Percentiles rank a stretch among this genome's conserved stretches.
Conservation (phyloP, 2,329 filamentous ascomycete genomes). For the Blastomyces emzantsi region DNA sequence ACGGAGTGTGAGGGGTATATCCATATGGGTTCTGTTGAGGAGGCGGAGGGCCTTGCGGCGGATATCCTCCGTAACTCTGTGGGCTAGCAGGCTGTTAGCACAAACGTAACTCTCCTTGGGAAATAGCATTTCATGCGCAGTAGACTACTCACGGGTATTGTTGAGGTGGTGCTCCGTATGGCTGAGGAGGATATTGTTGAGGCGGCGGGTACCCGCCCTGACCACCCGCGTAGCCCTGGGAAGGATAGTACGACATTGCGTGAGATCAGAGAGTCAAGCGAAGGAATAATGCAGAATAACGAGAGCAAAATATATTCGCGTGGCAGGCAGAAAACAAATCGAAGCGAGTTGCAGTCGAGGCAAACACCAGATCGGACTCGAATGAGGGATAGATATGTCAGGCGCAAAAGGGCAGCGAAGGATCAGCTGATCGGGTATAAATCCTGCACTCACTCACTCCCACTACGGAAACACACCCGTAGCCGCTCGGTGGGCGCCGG, state of each 20-base stretch:
- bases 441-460: not conserved
- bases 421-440: slow-evolving; percentile 3
- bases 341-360: not conserved
- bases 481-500: not conserved
- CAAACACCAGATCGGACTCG: not conserved
- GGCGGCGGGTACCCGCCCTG: slow-evolving; percentile 44
- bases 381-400: not conserved
- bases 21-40: slow-evolving; percentile 31
- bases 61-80: slow-evolving; percentile 13
- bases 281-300: not conserved
- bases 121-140: not conserved
- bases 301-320: not conserved
- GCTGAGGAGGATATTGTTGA: slow-evolving; percentile 33
- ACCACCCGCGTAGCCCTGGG: slow-evolving; percentile 45
- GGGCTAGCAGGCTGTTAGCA: slow-evolving; percentile 7
- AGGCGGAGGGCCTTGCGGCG: slow-evolving; percentile 26
- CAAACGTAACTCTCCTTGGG: not conserved
- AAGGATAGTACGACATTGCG: slow-evolving; percentile 56
- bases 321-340: not conserved
- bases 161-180: slow-evolving; percentile 30
- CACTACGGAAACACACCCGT: not conserved
- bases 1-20: slow-evolving; percentile 37
- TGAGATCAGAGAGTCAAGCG: slow-evolving; percentile 12
- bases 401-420: not conserved
- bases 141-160: slow-evolving; percentile 32